Evolutionary conservation across 129 eudicot species (phyloP).

Genomic region (Saussurea involucrata): DNA sequence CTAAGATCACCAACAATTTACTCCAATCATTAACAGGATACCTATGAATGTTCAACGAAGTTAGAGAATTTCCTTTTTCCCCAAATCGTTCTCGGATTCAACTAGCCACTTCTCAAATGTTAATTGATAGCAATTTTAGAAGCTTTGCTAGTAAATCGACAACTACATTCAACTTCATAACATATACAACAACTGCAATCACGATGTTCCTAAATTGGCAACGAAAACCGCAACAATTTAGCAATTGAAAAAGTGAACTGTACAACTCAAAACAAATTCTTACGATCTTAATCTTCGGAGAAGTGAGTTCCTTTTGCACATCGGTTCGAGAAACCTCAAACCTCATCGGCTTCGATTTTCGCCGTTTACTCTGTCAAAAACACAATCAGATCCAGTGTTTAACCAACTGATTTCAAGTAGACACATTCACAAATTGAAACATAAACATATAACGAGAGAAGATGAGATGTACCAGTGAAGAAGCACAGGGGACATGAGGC

Average conservation of each 20-base stretch:
- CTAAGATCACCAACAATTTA: no score
- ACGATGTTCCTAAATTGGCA: not conserved
- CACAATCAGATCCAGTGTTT: slow-evolving; percentile 4
- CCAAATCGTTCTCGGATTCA: not conserved
- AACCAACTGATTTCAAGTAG: not conserved
- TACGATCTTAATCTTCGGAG: slow-evolving; percentile 9
- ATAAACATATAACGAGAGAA: not conserved
- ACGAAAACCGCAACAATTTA: not conserved
- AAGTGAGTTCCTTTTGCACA: not conserved
- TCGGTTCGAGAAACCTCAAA: not conserved
- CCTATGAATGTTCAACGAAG: not conserved
- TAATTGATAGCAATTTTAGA: not conserved
- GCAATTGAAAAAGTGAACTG: not conserved
- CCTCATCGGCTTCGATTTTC: slow-evolving; percentile 11
- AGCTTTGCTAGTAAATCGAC: not conserved
- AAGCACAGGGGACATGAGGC: not conserved
- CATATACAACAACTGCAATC: not conserved
- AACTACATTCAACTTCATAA: slow-evolving; percentile 12
- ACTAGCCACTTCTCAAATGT: not conserved
- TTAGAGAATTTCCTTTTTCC: not conserved
- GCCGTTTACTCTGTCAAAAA: slow-evolving; percentile 12
- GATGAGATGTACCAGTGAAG: slow-evolving; percentile 11
- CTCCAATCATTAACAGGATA: not conserved
- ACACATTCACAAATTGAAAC: not conserved
- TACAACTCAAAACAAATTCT: slow-evolving; percentile 9